Conservation (phyloP, 345 rosid genomes). For the Linum tenue region DNA sequence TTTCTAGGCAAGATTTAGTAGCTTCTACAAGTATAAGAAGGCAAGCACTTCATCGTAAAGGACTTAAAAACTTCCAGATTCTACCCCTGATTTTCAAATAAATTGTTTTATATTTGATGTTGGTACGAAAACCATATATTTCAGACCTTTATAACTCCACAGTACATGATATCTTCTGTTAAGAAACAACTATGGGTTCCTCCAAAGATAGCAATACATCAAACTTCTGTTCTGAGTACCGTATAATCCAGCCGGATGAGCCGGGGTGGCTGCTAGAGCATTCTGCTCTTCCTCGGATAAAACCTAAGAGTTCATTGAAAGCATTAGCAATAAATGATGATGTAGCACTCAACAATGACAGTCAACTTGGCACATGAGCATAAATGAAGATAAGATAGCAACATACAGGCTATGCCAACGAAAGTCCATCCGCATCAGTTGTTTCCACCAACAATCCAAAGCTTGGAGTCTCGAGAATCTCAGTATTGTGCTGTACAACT, state of each 20-base stretch:
- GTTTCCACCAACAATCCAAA: conserved; percentile 49
- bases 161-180: no score
- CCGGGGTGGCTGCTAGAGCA: conserved; percentile 87
- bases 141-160: no score
- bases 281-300: conserved; percentile 82
- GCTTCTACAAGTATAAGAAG: not conserved
- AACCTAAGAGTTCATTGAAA: conserved; percentile 32
- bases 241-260: conserved; percentile 76
- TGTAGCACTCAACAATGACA: not conserved
- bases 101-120: no score
- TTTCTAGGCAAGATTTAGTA: not conserved
- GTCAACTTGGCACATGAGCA: not conserved
- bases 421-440: conserved; percentile 54
- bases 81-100: no score
- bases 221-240: conserved; percentile 27
- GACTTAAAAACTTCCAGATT: no score
- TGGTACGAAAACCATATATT: no score
- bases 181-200: no score
- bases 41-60: not conserved
- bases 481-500: conserved; percentile 54
- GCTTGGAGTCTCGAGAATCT: conserved; percentile 48
- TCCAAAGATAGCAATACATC: not conserved
- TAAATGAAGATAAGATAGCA: not conserved
- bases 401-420: conserved; percentile 66
- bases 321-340: conserved; percentile 8